phyloP scores from a whole-genome alignment of 164 flowering plant genomes.

The Annona cherimola region DNA sequence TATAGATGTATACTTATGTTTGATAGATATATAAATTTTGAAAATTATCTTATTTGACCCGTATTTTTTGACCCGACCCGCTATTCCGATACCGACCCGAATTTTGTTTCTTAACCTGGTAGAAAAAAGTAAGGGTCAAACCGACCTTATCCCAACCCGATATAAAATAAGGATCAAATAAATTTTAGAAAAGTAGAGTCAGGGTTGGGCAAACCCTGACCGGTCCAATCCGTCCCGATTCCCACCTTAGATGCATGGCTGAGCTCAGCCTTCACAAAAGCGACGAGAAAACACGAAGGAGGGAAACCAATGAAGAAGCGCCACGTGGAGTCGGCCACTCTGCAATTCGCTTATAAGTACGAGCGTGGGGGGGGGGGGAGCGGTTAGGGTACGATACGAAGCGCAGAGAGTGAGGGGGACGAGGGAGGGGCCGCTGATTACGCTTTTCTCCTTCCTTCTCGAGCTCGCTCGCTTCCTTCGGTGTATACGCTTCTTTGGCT shows the following conservation, averaged over 20 bases:
- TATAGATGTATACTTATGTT: too few species aligned
- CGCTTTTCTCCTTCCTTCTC: neutral
- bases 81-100: too few species aligned
- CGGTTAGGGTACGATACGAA: neutral
- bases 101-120: too few species aligned
- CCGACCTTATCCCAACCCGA: too few species aligned
- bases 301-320: neutral
- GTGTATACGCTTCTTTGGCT: neutral
- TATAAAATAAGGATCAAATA: too few species aligned
- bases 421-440: neutral
- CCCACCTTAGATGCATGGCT: neutral
- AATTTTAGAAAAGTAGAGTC: too few species aligned
- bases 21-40: too few species aligned
- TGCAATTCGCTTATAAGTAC: slow-evolving; percentile 1
- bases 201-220: too few species aligned
- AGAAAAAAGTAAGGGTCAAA: too few species aligned
- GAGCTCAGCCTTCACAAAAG: neutral
- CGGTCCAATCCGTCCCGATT: too few species aligned
- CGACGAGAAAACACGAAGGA: neutral
- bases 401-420: neutral
- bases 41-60: too few species aligned
- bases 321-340: neutral
- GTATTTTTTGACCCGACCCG: too few species aligned
- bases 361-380: neutral
- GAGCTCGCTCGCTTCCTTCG: neutral